Evolutionary conservation across 805 yeast species (phyloP).

Genomic region (Candida nonsorbophila): DNA sequence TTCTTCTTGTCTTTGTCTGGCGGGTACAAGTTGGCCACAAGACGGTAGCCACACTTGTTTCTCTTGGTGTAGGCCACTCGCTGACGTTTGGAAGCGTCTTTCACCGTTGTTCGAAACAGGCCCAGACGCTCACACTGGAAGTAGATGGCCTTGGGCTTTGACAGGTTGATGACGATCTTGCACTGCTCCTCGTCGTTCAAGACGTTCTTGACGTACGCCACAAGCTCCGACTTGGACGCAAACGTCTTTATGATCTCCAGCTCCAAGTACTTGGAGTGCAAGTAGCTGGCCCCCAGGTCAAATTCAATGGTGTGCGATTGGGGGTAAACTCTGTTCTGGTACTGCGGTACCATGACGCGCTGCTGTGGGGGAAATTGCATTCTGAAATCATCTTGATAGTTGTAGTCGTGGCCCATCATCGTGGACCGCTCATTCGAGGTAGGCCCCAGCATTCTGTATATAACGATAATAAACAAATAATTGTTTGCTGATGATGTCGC

Average conservation of each 20-base stretch:
- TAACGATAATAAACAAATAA: not conserved
- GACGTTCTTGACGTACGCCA: slow-evolving; percentile 30
- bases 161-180: slow-evolving; percentile 41
- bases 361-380: too few relatives aligned
- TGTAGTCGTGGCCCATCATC: slow-evolving; percentile 11
- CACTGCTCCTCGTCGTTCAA: slow-evolving; percentile 34
- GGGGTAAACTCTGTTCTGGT: slow-evolving; percentile 6
- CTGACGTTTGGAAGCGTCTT: slow-evolving; percentile 40
- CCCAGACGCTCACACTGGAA: slow-evolving; percentile 43
- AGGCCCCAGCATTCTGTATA: slow-evolving; percentile 10
- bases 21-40: slow-evolving; percentile 40
- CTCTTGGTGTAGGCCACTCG: slow-evolving; percentile 44
- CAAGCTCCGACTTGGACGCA: slow-evolving; percentile 20
- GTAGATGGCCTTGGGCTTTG: slow-evolving; percentile 44
- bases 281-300: too few relatives aligned
- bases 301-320: too few relatives aligned
- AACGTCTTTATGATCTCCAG: slow-evolving; percentile 28
- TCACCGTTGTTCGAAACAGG: slow-evolving; percentile 41
- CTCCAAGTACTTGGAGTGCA: slow-evolving; percentile 20
- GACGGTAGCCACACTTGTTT: slow-evolving; percentile 41
- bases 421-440: slow-evolving; percentile 7
- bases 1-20: slow-evolving; percentile 39
- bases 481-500: too few relatives aligned
- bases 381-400: slow-evolving; percentile 8
- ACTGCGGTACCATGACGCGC: too few relatives aligned